Evolutionary conservation across 1,284 basidiomycete species (phyloP).

Genomic region (Wallemia ichthyophaga): DNA sequence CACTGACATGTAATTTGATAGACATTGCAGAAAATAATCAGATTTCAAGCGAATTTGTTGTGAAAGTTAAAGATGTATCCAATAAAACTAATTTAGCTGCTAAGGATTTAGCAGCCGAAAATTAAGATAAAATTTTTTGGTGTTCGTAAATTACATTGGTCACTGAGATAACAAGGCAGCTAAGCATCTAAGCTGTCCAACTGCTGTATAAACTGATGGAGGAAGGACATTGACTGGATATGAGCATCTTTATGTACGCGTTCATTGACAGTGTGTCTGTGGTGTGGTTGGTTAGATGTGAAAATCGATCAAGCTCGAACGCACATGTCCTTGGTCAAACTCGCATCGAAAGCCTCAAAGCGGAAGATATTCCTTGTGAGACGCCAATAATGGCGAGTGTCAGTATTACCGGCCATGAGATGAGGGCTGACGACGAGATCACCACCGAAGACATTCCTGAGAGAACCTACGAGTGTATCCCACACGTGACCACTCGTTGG

Average conservation of each 20-base stretch:
- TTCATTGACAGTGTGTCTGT: background rate
- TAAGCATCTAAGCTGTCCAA: background rate
- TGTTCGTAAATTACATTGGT: too few relatives aligned
- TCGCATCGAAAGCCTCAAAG: constrained; percentile 11
- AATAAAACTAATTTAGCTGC: too few relatives aligned
- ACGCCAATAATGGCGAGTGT: constrained; percentile 19
- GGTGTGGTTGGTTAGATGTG: background rate
- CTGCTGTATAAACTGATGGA: background rate
- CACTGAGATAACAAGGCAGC: too few relatives aligned
- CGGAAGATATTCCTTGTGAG: constrained; percentile 26
- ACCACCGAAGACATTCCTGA: constrained; percentile 13
- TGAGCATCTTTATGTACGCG: background rate
- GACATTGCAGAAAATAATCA: too few relatives aligned
- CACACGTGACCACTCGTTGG: constrained; percentile 20
- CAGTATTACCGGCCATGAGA: constrained; percentile 14
- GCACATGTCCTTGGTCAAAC: background rate
- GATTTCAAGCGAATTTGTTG: too few relatives aligned
- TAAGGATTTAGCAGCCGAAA: too few relatives aligned
- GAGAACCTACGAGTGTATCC: constrained; percentile 22
- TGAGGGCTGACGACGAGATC: constrained; percentile 20
- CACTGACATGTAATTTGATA: too few relatives aligned
- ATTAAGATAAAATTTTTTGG: too few relatives aligned
- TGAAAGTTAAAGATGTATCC: too few relatives aligned
- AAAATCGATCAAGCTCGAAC: background rate
- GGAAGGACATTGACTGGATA: background rate